Percentiles rank a stretch among this genome's conserved stretches.
Evolutionary conservation across 2,329 filamentous ascomycete species (phyloP).

Genomic region (Ciborinia camelliae): DNA sequence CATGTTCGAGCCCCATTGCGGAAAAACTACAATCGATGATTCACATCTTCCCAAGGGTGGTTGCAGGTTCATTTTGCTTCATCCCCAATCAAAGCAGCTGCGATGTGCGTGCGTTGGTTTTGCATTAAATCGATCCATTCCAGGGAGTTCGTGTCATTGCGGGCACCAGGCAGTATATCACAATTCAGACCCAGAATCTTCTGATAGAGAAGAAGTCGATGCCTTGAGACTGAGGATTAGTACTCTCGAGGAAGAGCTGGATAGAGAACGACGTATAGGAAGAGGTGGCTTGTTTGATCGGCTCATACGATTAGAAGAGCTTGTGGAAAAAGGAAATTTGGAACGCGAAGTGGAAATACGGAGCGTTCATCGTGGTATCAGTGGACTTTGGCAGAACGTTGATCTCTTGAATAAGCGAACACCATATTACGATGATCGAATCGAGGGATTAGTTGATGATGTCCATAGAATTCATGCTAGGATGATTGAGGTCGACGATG

Average conservation of each 20-base stretch:
- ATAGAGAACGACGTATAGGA: conserved; percentile 37
- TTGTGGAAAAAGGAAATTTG: conserved; percentile 50
- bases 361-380: conserved; percentile 53
- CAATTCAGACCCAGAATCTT: conserved; percentile 45
- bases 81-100: conserved; percentile 55
- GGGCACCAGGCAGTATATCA: conserved; percentile 60
- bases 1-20: conserved; percentile 35
- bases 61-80: conserved; percentile 56
- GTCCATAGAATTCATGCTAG: conserved; percentile 34
- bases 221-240: conserved; percentile 47
- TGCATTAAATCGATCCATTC: conserved; percentile 51
- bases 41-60: conserved; percentile 54
- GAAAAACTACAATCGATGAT: conserved; percentile 38
- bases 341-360: conserved; percentile 53
- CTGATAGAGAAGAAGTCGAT: conserved; percentile 48
- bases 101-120: conserved; percentile 59
- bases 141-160: conserved; percentile 55
- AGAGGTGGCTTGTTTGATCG: conserved; percentile 31
- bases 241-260: conserved; percentile 45
- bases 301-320: conserved; percentile 48
- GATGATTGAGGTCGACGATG: conserved; percentile 38
- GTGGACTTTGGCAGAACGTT: conserved; percentile 50
- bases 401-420: conserved; percentile 48
- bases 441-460: conserved; percentile 48
- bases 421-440: conserved; percentile 52